phyloP scores from a whole-genome alignment of 352 stramenopile genomes.

The Phytophthora ramorum region DNA sequence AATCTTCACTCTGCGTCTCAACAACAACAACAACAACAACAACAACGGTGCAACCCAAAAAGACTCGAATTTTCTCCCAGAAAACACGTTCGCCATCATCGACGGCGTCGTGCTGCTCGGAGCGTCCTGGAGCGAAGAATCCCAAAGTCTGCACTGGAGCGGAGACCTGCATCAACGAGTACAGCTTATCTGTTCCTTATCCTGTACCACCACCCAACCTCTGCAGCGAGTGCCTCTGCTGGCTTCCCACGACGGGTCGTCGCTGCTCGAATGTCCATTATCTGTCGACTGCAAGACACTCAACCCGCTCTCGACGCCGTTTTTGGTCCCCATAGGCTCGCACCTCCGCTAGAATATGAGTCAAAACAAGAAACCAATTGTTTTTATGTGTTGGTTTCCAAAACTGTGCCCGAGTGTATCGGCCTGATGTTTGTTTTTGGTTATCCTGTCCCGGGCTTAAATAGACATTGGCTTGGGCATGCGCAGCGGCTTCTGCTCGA shows the following conservation, averaged over 20 bases:
- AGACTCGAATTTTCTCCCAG: neutral
- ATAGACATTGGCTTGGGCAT: conserved; percentile 79
- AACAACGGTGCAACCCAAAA: neutral
- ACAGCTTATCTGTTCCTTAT: conserved; percentile 17
- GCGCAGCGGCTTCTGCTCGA: conserved; percentile 65
- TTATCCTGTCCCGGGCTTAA: conserved; percentile 30
- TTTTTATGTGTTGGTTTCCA: neutral
- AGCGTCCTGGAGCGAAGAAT: conserved; percentile 36
- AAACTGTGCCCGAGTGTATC: neutral
- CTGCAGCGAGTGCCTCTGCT: conserved; percentile 22
- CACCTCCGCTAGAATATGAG: conserved; percentile 10
- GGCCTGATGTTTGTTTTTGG: neutral
- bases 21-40: neutral
- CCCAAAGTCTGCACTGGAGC: conserved; percentile 10
- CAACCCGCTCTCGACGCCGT: conserved; percentile 11
- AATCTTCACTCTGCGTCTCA: conserved; percentile 18
- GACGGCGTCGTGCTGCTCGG: conserved; percentile 43
- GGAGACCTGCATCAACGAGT: conserved; percentile 20
- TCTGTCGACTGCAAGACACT: neutral
- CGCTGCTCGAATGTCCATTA: conserved; percentile 31
- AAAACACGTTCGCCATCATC: conserved; percentile 30
- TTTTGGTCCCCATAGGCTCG: conserved; percentile 21
- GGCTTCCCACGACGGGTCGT: conserved; percentile 1
- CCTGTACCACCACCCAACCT: neutral
- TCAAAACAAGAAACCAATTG: neutral